phyloP scores from a whole-genome alignment of 495 filamentous ascomycete genomes.

The Hypoxylon lenormandii region DNA sequence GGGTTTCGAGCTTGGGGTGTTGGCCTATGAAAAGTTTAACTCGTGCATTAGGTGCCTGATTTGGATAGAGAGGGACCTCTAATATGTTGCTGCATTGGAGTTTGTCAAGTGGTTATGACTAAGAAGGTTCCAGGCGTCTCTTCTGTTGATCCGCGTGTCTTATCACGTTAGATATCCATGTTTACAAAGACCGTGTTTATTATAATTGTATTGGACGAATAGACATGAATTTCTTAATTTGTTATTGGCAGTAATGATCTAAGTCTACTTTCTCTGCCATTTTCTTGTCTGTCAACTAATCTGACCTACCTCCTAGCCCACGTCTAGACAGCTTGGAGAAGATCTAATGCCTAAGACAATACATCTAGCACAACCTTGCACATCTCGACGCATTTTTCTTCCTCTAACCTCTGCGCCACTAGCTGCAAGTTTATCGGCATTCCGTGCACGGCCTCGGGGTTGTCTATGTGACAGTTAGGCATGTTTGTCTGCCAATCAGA shows the following conservation, averaged over 20 bases:
- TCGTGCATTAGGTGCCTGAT: background rate
- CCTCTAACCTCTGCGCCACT: slow-evolving; percentile 79
- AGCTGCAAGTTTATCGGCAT: slow-evolving; percentile 84
- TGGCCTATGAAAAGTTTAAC: slow-evolving; percentile 24
- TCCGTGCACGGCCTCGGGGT: slow-evolving; percentile 77
- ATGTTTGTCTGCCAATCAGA: slow-evolving; percentile 5
- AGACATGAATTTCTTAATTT: background rate
- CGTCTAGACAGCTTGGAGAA: background rate
- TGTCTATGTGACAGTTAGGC: slow-evolving; percentile 55
- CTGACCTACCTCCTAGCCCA: background rate
- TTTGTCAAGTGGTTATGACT: slow-evolving; percentile 13
- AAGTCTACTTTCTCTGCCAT: slow-evolving; percentile 2
- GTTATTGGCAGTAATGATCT: background rate
- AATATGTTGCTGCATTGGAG: slow-evolving; percentile 36
- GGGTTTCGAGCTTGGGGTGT: slow-evolving; percentile 8
- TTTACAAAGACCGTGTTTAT: slow-evolving; percentile 9
- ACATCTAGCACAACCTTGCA: slow-evolving; percentile 76
- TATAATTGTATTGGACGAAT: background rate
- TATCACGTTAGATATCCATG: slow-evolving; percentile 31
- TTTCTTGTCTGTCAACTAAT: slow-evolving; percentile 3
- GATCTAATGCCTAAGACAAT: slow-evolving; percentile 32
- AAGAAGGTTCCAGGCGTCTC: slow-evolving; percentile 6
- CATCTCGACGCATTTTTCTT: slow-evolving; percentile 84
- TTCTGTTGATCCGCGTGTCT: slow-evolving; percentile 5
- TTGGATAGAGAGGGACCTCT: slow-evolving; percentile 9